Base-by-base conservation (phyloP, 805 yeast species). In the Torulaspora quercuum region DNA sequence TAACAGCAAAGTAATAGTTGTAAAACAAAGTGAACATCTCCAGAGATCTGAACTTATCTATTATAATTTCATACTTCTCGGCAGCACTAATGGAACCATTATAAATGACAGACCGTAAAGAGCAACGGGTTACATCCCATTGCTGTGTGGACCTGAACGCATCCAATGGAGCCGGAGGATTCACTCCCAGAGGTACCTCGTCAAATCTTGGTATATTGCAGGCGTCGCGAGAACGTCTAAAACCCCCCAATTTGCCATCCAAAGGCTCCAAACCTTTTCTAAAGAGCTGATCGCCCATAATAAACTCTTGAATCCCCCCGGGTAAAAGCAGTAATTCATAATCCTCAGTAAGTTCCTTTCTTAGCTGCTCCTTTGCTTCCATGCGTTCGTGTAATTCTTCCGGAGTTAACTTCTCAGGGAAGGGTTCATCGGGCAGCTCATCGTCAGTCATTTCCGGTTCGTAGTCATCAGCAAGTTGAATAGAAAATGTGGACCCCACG, bases 1-100 rank as follows among this genome's bases (percentile, higher is more conserved):
- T 67, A 3, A 65, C 52, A 2, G 70, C 66, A 50, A 56, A 70
- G 45, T 70, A 70, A 46, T 58, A 68, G 22, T 70, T 71, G 44
- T 64, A 70, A 41, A 70, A 70, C 31, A 70, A 45, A 10, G 72
- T 64, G 33, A 60, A 60, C 43, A 56, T 53, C 29, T 60, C 65
- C 32, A 59, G 29, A 1, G 49, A 40, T 39, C 55, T 50, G 25
- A 60, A 60, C 11, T 49, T 50, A n/a, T 50, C 55, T 15, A 56
- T 17, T 7, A 57, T 44, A 4, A 40, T 35, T 5, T 45, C 45
- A 19, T 37, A 33, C 10, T 33, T 33, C 11, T 37, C 44, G 3
- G 18, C 34, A 2, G 27, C 34, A 13, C 17, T 13, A 10, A 39
- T 15, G 8, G 19, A 34, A 20, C 25, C 27, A 18, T 32, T 30